phyloP scores from a whole-genome alignment of 148 eudicot genomes.

The Camellia sinensis region DNA sequence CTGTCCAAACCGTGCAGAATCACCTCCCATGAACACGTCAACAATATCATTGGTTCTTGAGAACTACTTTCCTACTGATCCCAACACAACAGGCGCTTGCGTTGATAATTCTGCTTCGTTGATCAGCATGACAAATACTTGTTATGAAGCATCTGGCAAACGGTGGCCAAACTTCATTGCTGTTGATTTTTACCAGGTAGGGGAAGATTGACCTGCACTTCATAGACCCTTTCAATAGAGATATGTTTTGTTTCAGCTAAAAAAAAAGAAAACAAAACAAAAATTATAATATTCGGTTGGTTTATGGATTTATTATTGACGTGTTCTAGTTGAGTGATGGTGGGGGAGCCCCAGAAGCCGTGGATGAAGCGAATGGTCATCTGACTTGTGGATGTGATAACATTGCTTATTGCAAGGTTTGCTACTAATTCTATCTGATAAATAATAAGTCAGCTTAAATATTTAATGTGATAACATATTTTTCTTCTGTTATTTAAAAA shows the following conservation, averaged over 20 bases:
- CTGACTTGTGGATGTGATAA: constrained; percentile 74
- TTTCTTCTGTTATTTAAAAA: too few species aligned
- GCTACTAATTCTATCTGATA: constrained; percentile 2
- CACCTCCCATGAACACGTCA: constrained; percentile 56
- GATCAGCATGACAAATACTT: constrained; percentile 63
- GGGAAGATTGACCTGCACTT: neutral
- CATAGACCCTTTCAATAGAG: neutral
- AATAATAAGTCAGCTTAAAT: neutral
- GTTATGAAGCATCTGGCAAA: constrained; percentile 57
- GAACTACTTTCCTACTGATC: constrained; percentile 74
- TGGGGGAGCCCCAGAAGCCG: constrained; percentile 95
- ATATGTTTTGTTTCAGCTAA: neutral
- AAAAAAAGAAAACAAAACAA: too few species aligned
- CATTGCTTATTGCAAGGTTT: constrained; percentile 92
- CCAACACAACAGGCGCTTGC: constrained; percentile 62
- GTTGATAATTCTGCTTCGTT: constrained; percentile 73
- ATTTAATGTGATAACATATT: too few species aligned
- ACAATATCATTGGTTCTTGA: constrained; percentile 63
- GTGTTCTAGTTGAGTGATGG: constrained; percentile 79
- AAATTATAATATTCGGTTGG: neutral
- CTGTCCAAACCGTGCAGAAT: constrained; percentile 72
- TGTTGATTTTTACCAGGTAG: constrained; percentile 85
- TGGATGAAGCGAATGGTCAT: constrained; percentile 84
- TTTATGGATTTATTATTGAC: neutral
- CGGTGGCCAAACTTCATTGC: constrained; percentile 97